These are phyloP conservation scores for Rhodotorula babjevae DNA, from an alignment of 768 basidiomycete genomes.

Conservation along the genomic window DNA sequence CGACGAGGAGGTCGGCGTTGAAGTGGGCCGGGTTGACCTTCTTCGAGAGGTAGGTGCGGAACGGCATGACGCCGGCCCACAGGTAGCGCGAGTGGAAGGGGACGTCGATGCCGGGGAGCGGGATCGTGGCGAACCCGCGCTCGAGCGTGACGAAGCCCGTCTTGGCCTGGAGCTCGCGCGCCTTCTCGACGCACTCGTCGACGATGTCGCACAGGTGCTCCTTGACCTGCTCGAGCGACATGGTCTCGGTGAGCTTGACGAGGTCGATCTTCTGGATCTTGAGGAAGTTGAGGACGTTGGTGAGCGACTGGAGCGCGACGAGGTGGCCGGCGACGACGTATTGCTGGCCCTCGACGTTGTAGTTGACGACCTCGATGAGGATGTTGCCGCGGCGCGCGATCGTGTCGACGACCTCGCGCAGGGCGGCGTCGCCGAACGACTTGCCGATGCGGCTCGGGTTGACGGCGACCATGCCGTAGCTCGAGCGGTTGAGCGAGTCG, in stretches of 20 bases:
- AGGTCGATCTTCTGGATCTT: conserved; percentile 77
- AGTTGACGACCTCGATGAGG: conserved; percentile 93
- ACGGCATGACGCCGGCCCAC: conserved; percentile 61
- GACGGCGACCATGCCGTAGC: conserved; percentile 99
- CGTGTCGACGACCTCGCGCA: conserved; percentile 93
- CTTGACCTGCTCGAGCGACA: conserved; percentile 85
- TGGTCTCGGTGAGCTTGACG: conserved; percentile 77
- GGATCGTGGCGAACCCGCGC: conserved; percentile 72
- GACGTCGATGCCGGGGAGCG: conserved; percentile 83
- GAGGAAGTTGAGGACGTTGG: conserved; percentile 74
- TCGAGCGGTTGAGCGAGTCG: conserved; percentile 83
- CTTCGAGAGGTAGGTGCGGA: conserved; percentile 67
- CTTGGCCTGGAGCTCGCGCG: conserved; percentile 63
- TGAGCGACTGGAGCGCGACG: conserved; percentile 83
- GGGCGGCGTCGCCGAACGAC: conserved; percentile 87
- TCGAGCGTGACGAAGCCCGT: conserved; percentile 91
- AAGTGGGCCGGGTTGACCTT: conserved; percentile 89
- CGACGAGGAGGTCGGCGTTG: conserved; percentile 88
- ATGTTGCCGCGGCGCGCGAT: conserved; percentile 71
- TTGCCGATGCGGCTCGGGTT: conserved; percentile 92
- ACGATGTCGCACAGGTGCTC: conserved; percentile 93
- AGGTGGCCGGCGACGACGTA: conserved; percentile 98
- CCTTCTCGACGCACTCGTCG: conserved; percentile 68
- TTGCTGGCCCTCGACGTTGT: conserved; percentile 81
- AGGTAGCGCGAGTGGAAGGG: conserved; percentile 99